Evolutionary conservation across 371 early-diverging fungal species (phyloP).

Genomic region (Haplosporangium sp.): DNA sequence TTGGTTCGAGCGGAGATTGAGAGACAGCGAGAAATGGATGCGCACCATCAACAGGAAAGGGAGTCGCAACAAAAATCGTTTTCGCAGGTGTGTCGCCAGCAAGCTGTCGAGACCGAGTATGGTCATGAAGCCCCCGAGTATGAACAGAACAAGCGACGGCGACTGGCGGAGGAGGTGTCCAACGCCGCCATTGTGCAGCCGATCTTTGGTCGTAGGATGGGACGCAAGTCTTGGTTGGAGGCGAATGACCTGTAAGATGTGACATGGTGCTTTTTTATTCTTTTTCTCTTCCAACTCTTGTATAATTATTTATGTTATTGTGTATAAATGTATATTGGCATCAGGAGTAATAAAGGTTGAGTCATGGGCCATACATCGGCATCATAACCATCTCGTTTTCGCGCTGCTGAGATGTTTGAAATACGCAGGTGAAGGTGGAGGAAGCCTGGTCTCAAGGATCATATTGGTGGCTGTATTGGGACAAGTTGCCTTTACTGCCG

Average conservation of each 20-base stretch:
- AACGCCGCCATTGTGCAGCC: not conserved
- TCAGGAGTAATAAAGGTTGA: too few species aligned
- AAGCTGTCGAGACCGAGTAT: not conserved
- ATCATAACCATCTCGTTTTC: too few species aligned
- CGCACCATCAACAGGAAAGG: not conserved
- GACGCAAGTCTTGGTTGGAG: constrained; percentile 35
- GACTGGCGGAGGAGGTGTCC: not conserved
- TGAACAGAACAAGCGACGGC: constrained; percentile 4
- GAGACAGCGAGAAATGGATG: constrained; percentile 16
- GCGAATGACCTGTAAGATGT: constrained; percentile 20
- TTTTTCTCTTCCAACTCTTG: not conserved
- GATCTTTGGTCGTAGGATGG: constrained; percentile 12
- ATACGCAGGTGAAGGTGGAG: too few species aligned
- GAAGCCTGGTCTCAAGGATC: too few species aligned
- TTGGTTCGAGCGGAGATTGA: constrained; percentile 20
- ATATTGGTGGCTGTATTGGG: too few species aligned
- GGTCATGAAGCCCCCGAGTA: not conserved
- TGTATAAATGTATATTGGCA: too few species aligned
- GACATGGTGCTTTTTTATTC: too few species aligned
- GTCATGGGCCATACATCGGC: too few species aligned
- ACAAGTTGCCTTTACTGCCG: too few species aligned
- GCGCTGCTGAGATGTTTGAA: too few species aligned
- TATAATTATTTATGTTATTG: too few species aligned
- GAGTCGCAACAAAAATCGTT: not conserved
- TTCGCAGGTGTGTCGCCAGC: constrained; percentile 1